Base-by-base conservation (phyloP, 352 stramenopile species). In the Phytophthora nicotianae region DNA sequence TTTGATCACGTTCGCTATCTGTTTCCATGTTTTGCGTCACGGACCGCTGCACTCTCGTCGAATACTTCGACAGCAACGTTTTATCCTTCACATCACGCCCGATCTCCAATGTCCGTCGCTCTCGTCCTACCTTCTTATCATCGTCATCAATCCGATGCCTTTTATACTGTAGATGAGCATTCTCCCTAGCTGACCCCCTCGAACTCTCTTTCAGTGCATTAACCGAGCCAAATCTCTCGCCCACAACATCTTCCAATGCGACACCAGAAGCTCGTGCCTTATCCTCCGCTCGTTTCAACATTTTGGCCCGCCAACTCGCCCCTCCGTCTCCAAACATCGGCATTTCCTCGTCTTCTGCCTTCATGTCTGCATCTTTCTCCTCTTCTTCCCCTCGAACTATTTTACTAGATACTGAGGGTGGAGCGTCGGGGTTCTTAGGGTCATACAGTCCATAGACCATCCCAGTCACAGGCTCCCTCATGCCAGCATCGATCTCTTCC, bases 371-470 rank as follows among this genome's bases (percentile, higher is more conserved):
- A 23, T 54, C 43, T 63, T 50, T 27, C 53, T 38, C 47, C 8
- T 54, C n/a, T 32, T 64, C 20, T 24, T 50, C 46, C 58, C 46
- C 32, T 59, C 24, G 32, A 13, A 69, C 38, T 13, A 47, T 53
- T 50, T 74, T 67, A 50, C 41, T 72, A 2, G 66, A 76, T 4
- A 77, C 14, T 32, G 48, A 75, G 9, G 70, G 67, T 10, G 62
- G 54, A 14, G 71, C 52, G 49, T 92, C 76, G 0, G 81, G 81
- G 14, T 91, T 84, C 64, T 93, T 95, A 0, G 86, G 86, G 48
- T 95, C 84, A 65, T 93, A 95, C 0, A 89, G 70, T 0, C 86
- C 84, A 32, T 91, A 93, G 29, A 90, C 63, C 81, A 93, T 87
- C 1, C 83, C 84, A 0, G 84, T 91, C 40, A 93, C 81, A 0